These are phyloP conservation scores for Kwoniella dendrophila DNA, from an alignment of 768 basidiomycete species.

Conservation along the genomic window DNA sequence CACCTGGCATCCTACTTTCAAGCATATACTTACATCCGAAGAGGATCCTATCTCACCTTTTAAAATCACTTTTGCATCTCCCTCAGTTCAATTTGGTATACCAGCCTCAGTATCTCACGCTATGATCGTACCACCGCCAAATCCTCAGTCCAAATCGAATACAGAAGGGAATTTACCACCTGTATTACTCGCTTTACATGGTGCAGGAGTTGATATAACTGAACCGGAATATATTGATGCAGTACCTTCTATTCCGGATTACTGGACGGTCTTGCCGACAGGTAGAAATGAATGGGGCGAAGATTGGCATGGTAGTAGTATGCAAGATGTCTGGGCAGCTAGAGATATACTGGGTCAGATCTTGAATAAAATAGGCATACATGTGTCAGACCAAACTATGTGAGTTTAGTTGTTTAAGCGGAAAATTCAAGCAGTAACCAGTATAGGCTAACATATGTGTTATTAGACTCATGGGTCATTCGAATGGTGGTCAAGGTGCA, in stretches of 20 bases:
- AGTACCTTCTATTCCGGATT: conserved; percentile 63
- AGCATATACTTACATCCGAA: conserved; percentile 6
- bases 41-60: conserved; percentile 10
- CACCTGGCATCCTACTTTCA: conserved; percentile 23
- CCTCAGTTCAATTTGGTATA: neutral
- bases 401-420: conserved; percentile 21
- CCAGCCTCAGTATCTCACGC: conserved; percentile 44
- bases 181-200: conserved; percentile 63
- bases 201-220: conserved; percentile 77
- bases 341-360: conserved; percentile 65
- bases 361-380: conserved; percentile 51
- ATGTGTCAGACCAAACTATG: conserved; percentile 56
- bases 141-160: conserved; percentile 1
- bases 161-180: conserved; percentile 62
- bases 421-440: too few relatives aligned
- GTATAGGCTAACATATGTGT: neutral
- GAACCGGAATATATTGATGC: conserved; percentile 67
- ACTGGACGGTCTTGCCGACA: conserved; percentile 80
- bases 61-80: conserved; percentile 41
- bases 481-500: conserved; percentile 88
- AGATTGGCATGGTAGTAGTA: conserved; percentile 89
- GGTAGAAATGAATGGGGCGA: conserved; percentile 87
- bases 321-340: conserved; percentile 68
- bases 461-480: conserved; percentile 77
- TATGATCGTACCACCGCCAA: conserved; percentile 43